A percentile compares a stretch with the other conserved stretches of the same genome.
These are phyloP conservation scores for Hanseniaspora thailandica DNA, from an alignment of 805 yeast genomes.

Conservation along the genomic window DNA sequence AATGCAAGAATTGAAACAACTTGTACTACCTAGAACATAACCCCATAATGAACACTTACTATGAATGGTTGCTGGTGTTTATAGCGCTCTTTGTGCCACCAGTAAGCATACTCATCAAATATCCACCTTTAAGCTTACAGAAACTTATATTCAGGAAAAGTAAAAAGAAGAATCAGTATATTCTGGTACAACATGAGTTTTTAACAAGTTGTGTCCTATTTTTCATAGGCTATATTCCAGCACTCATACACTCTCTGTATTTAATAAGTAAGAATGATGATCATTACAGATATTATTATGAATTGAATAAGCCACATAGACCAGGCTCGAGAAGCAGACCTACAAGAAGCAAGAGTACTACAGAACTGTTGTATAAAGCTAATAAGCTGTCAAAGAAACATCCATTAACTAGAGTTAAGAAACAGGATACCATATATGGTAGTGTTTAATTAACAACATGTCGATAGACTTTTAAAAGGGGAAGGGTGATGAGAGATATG, in stretches of 20 bases:
- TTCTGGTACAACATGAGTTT: conserved; percentile 19
- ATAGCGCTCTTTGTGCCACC: conserved; percentile 63
- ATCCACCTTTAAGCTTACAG: conserved; percentile 1
- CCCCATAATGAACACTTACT: neutral
- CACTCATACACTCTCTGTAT: conserved; percentile 56
- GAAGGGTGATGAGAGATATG: neutral
- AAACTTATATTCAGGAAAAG: conserved; percentile 16
- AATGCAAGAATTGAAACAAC: neutral
- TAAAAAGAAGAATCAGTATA: conserved; percentile 9
- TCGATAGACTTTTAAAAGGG: neutral
- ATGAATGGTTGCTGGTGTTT: conserved; percentile 49
- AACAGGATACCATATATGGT: neutral
- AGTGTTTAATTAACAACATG: too few relatives aligned
- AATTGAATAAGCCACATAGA: conserved; percentile 10
- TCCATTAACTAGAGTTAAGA: neutral
- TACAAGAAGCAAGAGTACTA: neutral
- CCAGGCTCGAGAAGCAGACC: neutral
- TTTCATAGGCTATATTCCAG: conserved; percentile 56
- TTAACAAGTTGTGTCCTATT: conserved; percentile 51
- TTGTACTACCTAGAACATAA: too few relatives aligned
- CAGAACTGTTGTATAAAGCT: neutral
- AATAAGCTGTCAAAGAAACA: neutral
- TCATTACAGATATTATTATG: conserved; percentile 27
- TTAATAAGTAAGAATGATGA: conserved; percentile 40
- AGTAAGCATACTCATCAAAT: conserved; percentile 53